Percentiles rank a stretch among this genome's conserved stretches.
Conservation (phyloP, 768 basidiomycete genomes). For the Pulveroboletus sp. region DNA sequence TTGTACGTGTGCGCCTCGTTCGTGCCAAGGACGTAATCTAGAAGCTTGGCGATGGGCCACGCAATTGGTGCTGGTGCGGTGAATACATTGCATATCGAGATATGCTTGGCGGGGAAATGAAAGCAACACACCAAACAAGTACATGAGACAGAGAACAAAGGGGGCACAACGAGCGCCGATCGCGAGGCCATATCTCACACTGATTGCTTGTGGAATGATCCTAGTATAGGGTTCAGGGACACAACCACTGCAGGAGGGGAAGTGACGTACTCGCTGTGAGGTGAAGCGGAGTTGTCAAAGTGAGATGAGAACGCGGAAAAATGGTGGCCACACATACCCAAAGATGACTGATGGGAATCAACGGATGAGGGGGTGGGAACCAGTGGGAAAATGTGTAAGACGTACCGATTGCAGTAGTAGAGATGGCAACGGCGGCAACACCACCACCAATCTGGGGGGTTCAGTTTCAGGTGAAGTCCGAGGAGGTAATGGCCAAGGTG, state of each 20-base stretch:
- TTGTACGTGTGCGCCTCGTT: conserved; percentile 74
- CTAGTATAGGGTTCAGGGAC: conserved; percentile 27
- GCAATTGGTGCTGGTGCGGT: conserved; percentile 63
- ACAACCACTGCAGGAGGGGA: background rate
- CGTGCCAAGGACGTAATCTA: conserved; percentile 76
- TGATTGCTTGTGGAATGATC: conserved; percentile 69
- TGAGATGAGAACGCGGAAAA: background rate
- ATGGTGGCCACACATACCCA: conserved; percentile 46
- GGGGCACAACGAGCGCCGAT: conserved; percentile 79
- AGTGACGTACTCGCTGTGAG: conserved; percentile 34
- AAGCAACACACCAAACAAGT: conserved; percentile 38
- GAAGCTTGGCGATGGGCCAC: conserved; percentile 62
- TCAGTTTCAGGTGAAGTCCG: conserved; percentile 46
- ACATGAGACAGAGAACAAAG: conserved; percentile 71
- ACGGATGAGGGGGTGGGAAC: background rate
- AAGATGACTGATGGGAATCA: conserved; percentile 58
- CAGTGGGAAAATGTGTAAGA: background rate
- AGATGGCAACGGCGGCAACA: conserved; percentile 70
- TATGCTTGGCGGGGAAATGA: background rate
- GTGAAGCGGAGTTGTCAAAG: background rate
- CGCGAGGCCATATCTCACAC: conserved; percentile 71
- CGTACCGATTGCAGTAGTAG: conserved; percentile 56
- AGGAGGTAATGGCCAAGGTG: conserved; percentile 41
- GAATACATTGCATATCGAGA: no score
- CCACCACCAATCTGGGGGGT: conserved; percentile 56